Evolutionary conservation across 169 alveolate species (phyloP), one percentile per base, ranked within the genome.

Genomic region (Amoebophrya sp.): DNA sequence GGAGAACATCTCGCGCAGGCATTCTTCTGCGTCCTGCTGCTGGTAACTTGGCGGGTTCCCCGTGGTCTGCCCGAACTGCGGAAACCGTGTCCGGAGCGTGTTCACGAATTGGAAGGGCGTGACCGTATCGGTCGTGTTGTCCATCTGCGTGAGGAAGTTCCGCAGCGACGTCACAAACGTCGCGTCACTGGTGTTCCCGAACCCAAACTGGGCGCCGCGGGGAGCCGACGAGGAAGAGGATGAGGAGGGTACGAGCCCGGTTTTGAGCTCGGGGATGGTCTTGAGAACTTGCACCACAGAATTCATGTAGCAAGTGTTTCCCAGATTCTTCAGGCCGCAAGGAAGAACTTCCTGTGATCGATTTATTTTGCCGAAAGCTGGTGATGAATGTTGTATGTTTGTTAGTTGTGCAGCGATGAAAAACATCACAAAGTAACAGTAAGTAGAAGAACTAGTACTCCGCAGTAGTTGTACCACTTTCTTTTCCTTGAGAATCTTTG

Each of bases 261-360:
- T 7, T 20, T 34, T 5, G 23, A 69, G n/a, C 88, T 69, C 88
- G 39, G 88, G 88, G 34, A 38, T 16, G 10, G 38, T 34, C n/a
- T 91, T 90, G n/a, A 92, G 39, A 50, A 91, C 67, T 42, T 92
- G 94, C 58, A 92, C 88, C n/a, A 90, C 90, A 0, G 98, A 92
- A 92, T 96, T 96, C 94, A 96, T 93, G 93, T 96, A 96, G 69
- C 98, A 96, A n/a, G 98, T 96, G 92, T 96, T 96, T 78, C 97
- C 97, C 41, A 96, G 89, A 91, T 96, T 96, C 69, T 94, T 95
- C 67, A 96, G 88, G 15, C 98, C 98, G 34, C 94, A 95, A 40
- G 95, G 92, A 18, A 69, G 88, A n/a, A n/a, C n/a, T n/a, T n/a
- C n/a, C n/a, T n/a, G n/a, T n/a, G n/a, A n/a, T n/a, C n/a, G n/a